These are phyloP conservation scores for Candida sojae DNA, from an alignment of 1,139 yeast genomes.

Conservation along the genomic window DNA sequence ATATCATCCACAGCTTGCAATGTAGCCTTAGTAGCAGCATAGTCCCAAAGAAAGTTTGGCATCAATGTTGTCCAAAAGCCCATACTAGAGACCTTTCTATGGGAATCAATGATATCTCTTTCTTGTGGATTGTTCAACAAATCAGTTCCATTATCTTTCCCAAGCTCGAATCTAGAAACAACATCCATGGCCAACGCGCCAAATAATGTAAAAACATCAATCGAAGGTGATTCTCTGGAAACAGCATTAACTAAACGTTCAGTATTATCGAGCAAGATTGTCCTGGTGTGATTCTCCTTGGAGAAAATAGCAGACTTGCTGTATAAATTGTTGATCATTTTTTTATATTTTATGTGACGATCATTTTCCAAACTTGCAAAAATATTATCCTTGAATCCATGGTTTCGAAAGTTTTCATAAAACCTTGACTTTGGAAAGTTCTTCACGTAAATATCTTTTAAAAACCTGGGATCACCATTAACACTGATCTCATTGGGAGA, in stretches of 20 bases:
- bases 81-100: constrained; percentile 60
- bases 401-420: constrained; percentile 64
- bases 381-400: constrained; percentile 53
- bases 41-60: constrained; percentile 54
- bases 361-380: constrained; percentile 56
- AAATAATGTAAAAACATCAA: constrained; percentile 64
- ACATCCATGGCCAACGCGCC: constrained; percentile 76
- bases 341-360: constrained; percentile 52
- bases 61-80: constrained; percentile 69
- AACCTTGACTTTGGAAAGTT: constrained; percentile 63
- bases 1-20: constrained; percentile 40
- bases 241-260: constrained; percentile 28
- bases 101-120: constrained; percentile 46
- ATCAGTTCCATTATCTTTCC: constrained; percentile 46
- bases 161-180: constrained; percentile 63
- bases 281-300: constrained; percentile 29
- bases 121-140: constrained; percentile 40
- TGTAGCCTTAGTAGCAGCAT: constrained; percentile 47
- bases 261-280: constrained; percentile 26
- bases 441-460: constrained; percentile 57
- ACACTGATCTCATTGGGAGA: constrained; percentile 66
- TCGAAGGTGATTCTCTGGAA: constrained; percentile 30
- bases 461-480: constrained; percentile 47
- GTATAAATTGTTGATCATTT: constrained; percentile 48
- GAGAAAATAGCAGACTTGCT: constrained; percentile 47